Conservation (phyloP, 1,284 basidiomycete genomes). For the Stereum hirsutum region DNA sequence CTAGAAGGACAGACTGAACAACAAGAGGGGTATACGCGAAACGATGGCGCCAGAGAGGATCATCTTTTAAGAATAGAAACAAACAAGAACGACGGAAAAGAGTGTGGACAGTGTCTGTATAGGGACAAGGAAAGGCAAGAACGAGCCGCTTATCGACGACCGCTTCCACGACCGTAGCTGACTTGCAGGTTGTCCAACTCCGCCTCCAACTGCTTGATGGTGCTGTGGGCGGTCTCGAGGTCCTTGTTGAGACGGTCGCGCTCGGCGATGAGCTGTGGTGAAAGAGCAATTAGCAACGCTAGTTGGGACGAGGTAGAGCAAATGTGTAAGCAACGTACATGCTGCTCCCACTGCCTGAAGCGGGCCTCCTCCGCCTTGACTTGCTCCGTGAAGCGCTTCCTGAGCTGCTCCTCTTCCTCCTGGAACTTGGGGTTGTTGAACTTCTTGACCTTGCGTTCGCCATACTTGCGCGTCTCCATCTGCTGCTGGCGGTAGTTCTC, state of each 20-base stretch:
- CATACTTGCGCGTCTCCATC: constrained; percentile 99
- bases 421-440: constrained; percentile 99
- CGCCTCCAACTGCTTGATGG: constrained; percentile 85
- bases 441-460: constrained; percentile 98
- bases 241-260: constrained; percentile 97
- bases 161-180: constrained; percentile 72
- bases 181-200: constrained; percentile 86
- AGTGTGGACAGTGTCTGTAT: too few relatives aligned
- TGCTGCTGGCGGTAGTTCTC: constrained; percentile 98
- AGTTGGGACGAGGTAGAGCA: constrained; percentile 2
- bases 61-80: too few relatives aligned
- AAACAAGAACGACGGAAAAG: too few relatives aligned
- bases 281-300: constrained; percentile 11
- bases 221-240: constrained; percentile 83
- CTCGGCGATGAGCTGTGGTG: constrained; percentile 81
- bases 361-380: constrained; percentile 98
- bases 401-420: constrained; percentile 94
- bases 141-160: constrained; percentile 67
- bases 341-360: constrained; percentile 99
- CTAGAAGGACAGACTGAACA: too few relatives aligned
- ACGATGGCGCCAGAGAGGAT: too few relatives aligned
- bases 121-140: too few relatives aligned
- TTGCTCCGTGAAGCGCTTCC: constrained; percentile 98
- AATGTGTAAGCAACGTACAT: constrained; percentile 69
- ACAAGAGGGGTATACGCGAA: too few relatives aligned